A percentile compares a stretch with the other conserved stretches of the same genome.
Conservation (phyloP, 2,329 filamentous ascomycete genomes). For the Dactylellina cionopaga region DNA sequence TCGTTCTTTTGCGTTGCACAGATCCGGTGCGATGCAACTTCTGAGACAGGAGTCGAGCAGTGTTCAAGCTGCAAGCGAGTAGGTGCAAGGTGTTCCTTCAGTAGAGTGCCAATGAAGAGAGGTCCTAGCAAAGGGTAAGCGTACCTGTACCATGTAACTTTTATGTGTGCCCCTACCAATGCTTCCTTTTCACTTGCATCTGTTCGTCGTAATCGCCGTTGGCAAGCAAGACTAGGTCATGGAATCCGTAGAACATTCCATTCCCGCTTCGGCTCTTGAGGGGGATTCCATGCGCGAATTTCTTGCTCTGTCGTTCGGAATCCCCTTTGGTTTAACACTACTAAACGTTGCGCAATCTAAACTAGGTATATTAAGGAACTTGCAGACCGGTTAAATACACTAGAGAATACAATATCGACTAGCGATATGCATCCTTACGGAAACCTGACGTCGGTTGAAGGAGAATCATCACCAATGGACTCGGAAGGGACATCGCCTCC, state of each 20-base stretch:
- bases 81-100: slow-evolving; percentile 82
- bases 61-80: slow-evolving; percentile 85
- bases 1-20: slow-evolving; percentile 57
- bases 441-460: slow-evolving; percentile 56
- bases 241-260: slow-evolving; percentile 52
- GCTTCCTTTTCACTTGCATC: slow-evolving; percentile 11
- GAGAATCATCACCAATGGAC: slow-evolving; percentile 57
- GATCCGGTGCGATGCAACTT: slow-evolving; percentile 85
- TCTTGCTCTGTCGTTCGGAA: slow-evolving; percentile 25
- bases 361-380: slow-evolving; percentile 87
- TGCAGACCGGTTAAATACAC: slow-evolving; percentile 81
- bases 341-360: slow-evolving; percentile 50
- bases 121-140: slow-evolving; percentile 86
- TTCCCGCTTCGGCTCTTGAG: slow-evolving; percentile 47
- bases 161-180: background rate
- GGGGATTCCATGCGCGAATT: slow-evolving; percentile 54
- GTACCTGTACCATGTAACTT: slow-evolving; percentile 33
- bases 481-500: slow-evolving; percentile 58
- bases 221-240: slow-evolving; percentile 41
- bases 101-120: slow-evolving; percentile 84
- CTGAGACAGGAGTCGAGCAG: slow-evolving; percentile 76
- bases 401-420: slow-evolving; percentile 78
- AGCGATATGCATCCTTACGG: slow-evolving; percentile 57
- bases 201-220: slow-evolving; percentile 38
- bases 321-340: slow-evolving; percentile 52